Evolutionary conservation across 192 early-diverging fungal species (phyloP).

Genomic region (Backusella liffmaniae): DNA sequence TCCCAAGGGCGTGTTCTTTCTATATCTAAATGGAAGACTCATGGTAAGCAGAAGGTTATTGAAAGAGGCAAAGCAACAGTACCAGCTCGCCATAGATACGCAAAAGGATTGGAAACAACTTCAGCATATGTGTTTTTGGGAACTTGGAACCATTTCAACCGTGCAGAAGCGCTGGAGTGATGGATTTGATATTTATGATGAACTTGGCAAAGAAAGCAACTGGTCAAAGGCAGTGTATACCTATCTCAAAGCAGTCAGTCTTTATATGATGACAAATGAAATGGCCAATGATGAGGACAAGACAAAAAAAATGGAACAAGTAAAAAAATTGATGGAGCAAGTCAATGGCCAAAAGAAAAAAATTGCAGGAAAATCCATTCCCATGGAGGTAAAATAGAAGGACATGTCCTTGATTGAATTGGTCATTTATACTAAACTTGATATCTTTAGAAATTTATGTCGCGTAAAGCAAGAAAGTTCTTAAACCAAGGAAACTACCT

Average conservation of each 20-base stretch:
- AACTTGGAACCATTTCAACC: slow-evolving; percentile 66
- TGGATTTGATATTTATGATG: slow-evolving; percentile 59
- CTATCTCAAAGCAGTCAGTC: slow-evolving; percentile 65
- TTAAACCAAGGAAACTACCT: slow-evolving; percentile 59
- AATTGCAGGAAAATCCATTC: slow-evolving; percentile 38
- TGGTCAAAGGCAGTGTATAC: slow-evolving; percentile 87
- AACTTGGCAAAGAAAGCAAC: slow-evolving; percentile 72
- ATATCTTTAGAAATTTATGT: slow-evolving; percentile 67
- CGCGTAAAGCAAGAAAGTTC: slow-evolving; percentile 82
- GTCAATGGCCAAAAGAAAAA: slow-evolving; percentile 60
- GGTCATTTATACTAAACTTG: neutral
- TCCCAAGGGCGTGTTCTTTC: slow-evolving; percentile 69
- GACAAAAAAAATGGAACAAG: slow-evolving; percentile 41
- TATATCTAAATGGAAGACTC: slow-evolving; percentile 66
- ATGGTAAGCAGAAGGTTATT: slow-evolving; percentile 57
- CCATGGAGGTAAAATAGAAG: slow-evolving; percentile 26
- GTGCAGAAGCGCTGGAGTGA: slow-evolving; percentile 60
- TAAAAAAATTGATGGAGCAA: slow-evolving; percentile 59
- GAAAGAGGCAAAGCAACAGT: slow-evolving; percentile 58
- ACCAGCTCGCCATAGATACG: slow-evolving; percentile 52
- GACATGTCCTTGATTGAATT: neutral
- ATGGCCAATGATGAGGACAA: slow-evolving; percentile 35
- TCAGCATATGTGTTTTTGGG: slow-evolving; percentile 84
- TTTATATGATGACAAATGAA: slow-evolving; percentile 41
- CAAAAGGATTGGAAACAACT: slow-evolving; percentile 75